Base-by-base conservation (phyloP, 257 asterid genomes). In the Solanum chaucha region DNA sequence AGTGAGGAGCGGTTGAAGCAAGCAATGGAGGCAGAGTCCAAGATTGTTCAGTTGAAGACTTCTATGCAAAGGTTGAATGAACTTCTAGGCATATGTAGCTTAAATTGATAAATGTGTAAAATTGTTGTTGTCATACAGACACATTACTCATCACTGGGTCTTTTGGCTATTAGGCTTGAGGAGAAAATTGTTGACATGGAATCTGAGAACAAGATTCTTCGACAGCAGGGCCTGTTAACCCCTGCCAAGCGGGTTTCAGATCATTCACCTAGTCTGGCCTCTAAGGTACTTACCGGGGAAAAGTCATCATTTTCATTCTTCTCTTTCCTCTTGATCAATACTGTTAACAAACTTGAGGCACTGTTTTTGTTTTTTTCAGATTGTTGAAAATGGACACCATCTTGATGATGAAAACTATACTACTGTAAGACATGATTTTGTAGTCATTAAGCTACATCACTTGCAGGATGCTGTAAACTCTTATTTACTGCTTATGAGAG, bases 1-100 rank as follows among this genome's bases (percentile, higher is more conserved):
- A 93, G 98, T 89, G 98, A 96, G 93, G 98, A 93, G 90, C 93
- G 99, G 91, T 89, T 97, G 93, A 96, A 93, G 91, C 99, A 95
- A 90, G 95, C 98, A 68, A 59, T 89, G 93, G 99, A 97, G 38
- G 98, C 99, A 78, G 99, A 97, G 93, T 92, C 98, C 34, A 92
- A 92, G 88, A 89, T 97, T 68, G 95, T 97, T 90, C 94, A 97
- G 92, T 89, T 97, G 94, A 97, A 95, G 92, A 93, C 96, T 82
- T 88, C 88, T 48, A 92, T 97, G 99, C 98, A 93, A 88, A 92
- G 89, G 99, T 97, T 87, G 67, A 58, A 14, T 55, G 22, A 81
- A 41, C 13, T 24, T 41, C 51, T 32, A 71, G 73, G 26, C 82
- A 81, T 30, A 28, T 81, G 41, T 81, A 28, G 85, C 85, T 17